phyloP scores from a whole-genome alignment of 345 rosid genomes.

The Diplotaxis tenuifolia region DNA sequence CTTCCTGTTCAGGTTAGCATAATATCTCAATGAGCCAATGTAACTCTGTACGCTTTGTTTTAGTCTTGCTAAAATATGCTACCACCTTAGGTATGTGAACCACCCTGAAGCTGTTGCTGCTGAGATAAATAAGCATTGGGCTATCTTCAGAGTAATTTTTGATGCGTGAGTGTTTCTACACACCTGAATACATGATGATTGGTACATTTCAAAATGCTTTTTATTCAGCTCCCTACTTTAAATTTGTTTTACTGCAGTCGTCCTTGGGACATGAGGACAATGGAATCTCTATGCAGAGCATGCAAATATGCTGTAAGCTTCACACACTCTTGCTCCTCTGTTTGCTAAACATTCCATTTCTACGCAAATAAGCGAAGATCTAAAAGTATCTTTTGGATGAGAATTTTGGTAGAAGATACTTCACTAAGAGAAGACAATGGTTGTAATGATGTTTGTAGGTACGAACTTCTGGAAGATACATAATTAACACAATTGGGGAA shows the following conservation, averaged over 20 bases:
- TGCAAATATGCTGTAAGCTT: conserved; percentile 97
- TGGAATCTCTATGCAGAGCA: conserved; percentile 99
- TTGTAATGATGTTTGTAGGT: conserved; percentile 49
- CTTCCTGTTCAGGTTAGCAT: conserved; percentile 80
- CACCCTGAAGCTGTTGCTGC: conserved; percentile 98
- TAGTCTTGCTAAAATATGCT: conserved; percentile 24
- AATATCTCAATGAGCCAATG: neutral
- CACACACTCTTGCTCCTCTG: conserved; percentile 13
- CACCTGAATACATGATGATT: neutral
- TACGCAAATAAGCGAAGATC: conserved; percentile 10
- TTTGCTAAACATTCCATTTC: conserved; percentile 6
- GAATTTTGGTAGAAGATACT: neutral
- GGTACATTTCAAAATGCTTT: conserved; percentile 6
- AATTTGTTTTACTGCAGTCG: conserved; percentile 58
- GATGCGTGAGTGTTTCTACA: conserved; percentile 62
- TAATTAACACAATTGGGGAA: conserved; percentile 89
- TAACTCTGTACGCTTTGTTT: conserved; percentile 21
- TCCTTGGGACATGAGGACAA: conserved; percentile 99
- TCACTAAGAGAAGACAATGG: neutral
- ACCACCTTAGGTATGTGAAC: conserved; percentile 72
- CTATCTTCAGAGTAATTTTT: conserved; percentile 80
- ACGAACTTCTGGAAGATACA: conserved; percentile 92
- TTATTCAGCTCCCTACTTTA: conserved; percentile 17
- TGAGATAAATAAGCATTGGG: conserved; percentile 90
- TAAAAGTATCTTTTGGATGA: neutral